Evolutionary conservation across 441 rosid genomes (phyloP).

Genomic region (Jatropha multifida): DNA sequence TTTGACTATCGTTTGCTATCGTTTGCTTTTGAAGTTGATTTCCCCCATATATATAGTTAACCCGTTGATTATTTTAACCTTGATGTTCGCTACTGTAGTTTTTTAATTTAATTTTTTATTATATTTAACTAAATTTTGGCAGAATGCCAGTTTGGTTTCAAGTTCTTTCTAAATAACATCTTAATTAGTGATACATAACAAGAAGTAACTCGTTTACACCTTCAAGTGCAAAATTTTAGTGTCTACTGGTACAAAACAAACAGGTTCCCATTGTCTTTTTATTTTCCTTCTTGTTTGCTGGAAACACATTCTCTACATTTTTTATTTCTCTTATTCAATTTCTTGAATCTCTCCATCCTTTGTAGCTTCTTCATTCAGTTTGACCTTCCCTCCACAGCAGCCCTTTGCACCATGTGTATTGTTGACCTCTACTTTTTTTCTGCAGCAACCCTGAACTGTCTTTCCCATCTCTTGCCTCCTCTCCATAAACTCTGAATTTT

Average conservation of each 20-base stretch:
- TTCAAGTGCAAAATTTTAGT: no score
- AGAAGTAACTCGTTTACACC: no score
- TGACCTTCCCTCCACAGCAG: conserved; percentile 60
- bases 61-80: no score
- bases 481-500: conserved; percentile 71
- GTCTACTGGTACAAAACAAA: not conserved
- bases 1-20: not conserved
- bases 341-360: not conserved
- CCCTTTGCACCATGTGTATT: conserved; percentile 29
- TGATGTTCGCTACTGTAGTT: no score
- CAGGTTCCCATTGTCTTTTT: not conserved
- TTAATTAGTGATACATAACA: no score
- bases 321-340: not conserved
- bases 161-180: no score
- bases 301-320: not conserved
- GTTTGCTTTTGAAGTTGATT: no score
- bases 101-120: no score
- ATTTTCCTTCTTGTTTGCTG: not conserved
- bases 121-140: no score
- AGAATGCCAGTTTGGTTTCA: no score
- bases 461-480: conserved; percentile 53
- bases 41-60: no score
- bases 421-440: conserved; percentile 30
- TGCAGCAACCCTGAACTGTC: conserved; percentile 23
- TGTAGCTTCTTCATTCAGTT: conserved; percentile 7